Conservation (phyloP, 2,329 filamentous ascomycete species). For the Hymenoscyphus scutula region DNA sequence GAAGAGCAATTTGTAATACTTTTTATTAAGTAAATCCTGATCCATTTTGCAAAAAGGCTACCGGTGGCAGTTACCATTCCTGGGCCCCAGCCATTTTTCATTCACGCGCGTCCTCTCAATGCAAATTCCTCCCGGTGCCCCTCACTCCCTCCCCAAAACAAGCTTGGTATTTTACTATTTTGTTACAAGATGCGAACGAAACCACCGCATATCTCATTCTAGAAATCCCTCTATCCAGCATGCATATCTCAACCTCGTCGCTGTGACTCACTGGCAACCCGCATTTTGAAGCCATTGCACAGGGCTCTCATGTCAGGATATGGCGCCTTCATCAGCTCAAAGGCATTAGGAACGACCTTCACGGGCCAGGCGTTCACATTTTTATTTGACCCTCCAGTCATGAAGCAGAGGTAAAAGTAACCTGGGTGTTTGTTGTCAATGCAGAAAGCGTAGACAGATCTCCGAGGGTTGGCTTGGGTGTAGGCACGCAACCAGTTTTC, state of each 20-base stretch:
- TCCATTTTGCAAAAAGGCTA: neutral
- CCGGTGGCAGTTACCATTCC: neutral
- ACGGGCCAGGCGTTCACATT: constrained; percentile 77
- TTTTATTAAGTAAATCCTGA: neutral
- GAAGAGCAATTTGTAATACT: neutral
- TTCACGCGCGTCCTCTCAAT: neutral
- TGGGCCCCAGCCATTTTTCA: neutral
- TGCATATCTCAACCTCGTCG: constrained; percentile 21
- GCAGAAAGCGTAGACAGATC: constrained; percentile 94
- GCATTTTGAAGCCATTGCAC: constrained; percentile 89
- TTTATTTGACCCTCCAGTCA: constrained; percentile 70
- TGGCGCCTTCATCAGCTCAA: constrained; percentile 80
- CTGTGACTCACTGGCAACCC: constrained; percentile 30
- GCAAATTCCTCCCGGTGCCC: neutral
- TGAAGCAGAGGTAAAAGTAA: constrained; percentile 96
- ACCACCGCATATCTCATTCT: constrained; percentile 10
- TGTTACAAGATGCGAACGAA: constrained; percentile 15
- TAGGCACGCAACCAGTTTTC: constrained; percentile 96
- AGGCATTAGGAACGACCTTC: constrained; percentile 88
- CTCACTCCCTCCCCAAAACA: neutral
- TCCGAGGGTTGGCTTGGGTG: constrained; percentile 91
- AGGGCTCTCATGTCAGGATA: constrained; percentile 95
- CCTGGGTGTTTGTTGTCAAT: constrained; percentile 88
- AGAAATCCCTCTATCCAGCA: constrained; percentile 11
- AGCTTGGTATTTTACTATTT: constrained; percentile 10